These are phyloP conservation scores for Fusarium irregulare DNA, from an alignment of 2,329 filamentous ascomycete species.

Conservation along the genomic window DNA sequence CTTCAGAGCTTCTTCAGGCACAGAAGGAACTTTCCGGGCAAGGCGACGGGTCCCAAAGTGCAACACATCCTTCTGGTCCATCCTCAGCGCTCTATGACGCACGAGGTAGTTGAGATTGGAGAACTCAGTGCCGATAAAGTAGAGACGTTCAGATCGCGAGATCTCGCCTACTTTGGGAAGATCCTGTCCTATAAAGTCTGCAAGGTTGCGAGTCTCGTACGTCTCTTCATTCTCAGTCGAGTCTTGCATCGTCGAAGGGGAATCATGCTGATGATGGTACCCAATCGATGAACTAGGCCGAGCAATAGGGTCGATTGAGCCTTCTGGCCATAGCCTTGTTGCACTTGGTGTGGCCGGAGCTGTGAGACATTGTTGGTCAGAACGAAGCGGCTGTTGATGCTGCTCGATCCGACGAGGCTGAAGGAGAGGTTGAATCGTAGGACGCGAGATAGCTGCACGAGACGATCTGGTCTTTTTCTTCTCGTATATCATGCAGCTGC, in stretches of 20 bases:
- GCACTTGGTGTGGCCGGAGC: conserved; percentile 39
- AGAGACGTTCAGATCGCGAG: conserved; percentile 59
- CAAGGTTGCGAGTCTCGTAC: conserved; percentile 56
- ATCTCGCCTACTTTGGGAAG: conserved; percentile 59
- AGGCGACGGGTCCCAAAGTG: conserved; percentile 52
- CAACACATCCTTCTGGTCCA: conserved; percentile 44
- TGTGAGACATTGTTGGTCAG: conserved; percentile 50
- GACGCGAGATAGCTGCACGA: conserved; percentile 43
- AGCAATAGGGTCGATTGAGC: conserved; percentile 2
- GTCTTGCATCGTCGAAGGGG: conserved; percentile 27
- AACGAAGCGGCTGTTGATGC: neutral
- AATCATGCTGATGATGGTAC: conserved; percentile 11
- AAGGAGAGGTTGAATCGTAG: conserved; percentile 52
- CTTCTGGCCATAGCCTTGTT: conserved; percentile 26
- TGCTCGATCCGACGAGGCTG: conserved; percentile 56
- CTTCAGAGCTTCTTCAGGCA: conserved; percentile 60
- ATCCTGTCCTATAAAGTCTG: conserved; percentile 63
- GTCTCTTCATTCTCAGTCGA: conserved; percentile 50
- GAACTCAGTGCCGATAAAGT: conserved; percentile 66
- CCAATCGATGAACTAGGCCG: conserved; percentile 29
- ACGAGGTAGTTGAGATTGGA: conserved; percentile 67
- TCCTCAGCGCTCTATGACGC: conserved; percentile 56
- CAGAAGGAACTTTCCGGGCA: conserved; percentile 54
- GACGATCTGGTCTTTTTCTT: conserved; percentile 58
- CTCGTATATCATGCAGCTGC: conserved; percentile 61